Conservation (phyloP, 2,329 filamentous ascomycete species). For the Ophiostoma quercus region DNA sequence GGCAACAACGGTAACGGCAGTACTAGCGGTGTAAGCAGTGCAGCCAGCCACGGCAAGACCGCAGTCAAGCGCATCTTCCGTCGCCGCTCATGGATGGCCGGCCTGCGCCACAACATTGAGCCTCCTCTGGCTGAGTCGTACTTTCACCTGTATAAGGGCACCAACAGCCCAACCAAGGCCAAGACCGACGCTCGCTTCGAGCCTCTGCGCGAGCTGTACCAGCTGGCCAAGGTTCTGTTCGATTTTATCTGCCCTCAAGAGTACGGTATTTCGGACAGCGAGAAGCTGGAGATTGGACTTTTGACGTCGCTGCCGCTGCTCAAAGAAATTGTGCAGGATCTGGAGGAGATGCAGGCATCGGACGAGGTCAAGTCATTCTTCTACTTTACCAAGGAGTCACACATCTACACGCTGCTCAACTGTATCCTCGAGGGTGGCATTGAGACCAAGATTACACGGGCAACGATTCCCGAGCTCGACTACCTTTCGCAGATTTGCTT, state of each 20-base stretch:
- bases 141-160: constrained; percentile 81
- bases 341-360: constrained; percentile 95
- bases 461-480: constrained; percentile 92
- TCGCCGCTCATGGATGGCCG: constrained; percentile 56
- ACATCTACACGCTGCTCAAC: constrained; percentile 96
- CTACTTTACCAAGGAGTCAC: constrained; percentile 98
- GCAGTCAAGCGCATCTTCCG: constrained; percentile 52
- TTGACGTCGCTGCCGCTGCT: constrained; percentile 88
- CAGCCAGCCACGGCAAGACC: constrained; percentile 31
- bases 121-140: constrained; percentile 64
- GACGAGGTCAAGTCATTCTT: constrained; percentile 93
- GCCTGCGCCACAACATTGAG: constrained; percentile 44
- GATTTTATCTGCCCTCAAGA: constrained; percentile 98
- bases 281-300: constrained; percentile 97
- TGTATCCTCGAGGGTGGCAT: constrained; percentile 96
- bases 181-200: constrained; percentile 82
- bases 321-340: constrained; percentile 92
- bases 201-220: constrained; percentile 87
- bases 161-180: constrained; percentile 62
- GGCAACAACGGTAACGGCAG: background rate
- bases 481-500: constrained; percentile 98
- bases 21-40: background rate
- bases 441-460: constrained; percentile 92
- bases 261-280: constrained; percentile 89
- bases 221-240: constrained; percentile 88